Conservation (phyloP, 1,284 basidiomycete species). For the Austroboletus novae-zelandiae region DNA sequence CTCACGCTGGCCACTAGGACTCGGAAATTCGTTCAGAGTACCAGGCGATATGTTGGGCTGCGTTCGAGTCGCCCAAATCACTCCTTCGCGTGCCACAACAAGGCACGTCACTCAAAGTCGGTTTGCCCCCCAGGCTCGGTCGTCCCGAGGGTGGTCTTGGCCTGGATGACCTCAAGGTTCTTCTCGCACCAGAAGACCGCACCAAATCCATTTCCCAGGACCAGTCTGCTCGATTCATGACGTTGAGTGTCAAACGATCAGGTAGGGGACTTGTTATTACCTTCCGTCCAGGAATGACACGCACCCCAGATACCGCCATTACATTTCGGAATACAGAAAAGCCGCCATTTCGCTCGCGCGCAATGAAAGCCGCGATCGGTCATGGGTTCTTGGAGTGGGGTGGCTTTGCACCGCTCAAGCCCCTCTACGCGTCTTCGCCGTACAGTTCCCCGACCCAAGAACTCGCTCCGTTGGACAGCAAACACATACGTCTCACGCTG, state of each 20-base stretch:
- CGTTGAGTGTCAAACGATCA: slow-evolving; percentile 24
- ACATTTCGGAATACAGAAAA: slow-evolving; percentile 20
- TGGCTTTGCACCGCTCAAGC: slow-evolving; percentile 28
- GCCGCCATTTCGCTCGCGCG: slow-evolving; percentile 27
- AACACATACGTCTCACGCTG: slow-evolving; percentile 30
- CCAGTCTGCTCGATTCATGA: slow-evolving; percentile 18
- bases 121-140: slow-evolving; percentile 21
- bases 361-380: slow-evolving; percentile 30
- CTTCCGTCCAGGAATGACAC: not conserved
- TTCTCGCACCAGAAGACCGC: slow-evolving; percentile 20
- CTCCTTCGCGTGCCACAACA: slow-evolving; percentile 31
- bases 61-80: slow-evolving; percentile 44
- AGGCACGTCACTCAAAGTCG: slow-evolving; percentile 27
- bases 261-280: slow-evolving; percentile 14
- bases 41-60: slow-evolving; percentile 39
- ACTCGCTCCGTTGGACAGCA: slow-evolving; percentile 16
- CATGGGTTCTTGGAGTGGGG: slow-evolving; percentile 33
- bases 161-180: slow-evolving; percentile 31
- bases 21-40: slow-evolving; percentile 41
- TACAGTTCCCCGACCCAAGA: slow-evolving; percentile 20
- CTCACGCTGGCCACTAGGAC: slow-evolving; percentile 39
- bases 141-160: slow-evolving; percentile 34
- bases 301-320: slow-evolving; percentile 8
- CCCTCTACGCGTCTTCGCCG: slow-evolving; percentile 29
- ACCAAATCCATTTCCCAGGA: not conserved